A percentile compares a stretch with the other conserved stretches of the same genome.
Conservation (phyloP, 2,329 filamentous ascomycete species). For the Albophoma yamanashiensis region DNA sequence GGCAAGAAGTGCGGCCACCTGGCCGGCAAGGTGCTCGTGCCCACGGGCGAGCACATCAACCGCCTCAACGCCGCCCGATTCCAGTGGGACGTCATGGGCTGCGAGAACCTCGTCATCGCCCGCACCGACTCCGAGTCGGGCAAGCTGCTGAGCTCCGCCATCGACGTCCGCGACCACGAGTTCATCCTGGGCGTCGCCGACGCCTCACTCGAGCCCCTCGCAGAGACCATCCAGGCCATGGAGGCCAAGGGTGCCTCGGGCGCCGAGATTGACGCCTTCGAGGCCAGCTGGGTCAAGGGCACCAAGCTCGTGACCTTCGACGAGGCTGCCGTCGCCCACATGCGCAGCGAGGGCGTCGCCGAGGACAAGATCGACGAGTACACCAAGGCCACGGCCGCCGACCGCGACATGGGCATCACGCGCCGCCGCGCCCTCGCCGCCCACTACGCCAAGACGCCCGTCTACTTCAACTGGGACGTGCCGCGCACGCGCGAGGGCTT, state of each 20-base stretch:
- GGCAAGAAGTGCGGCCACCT: conserved; percentile 98
- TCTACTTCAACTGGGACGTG: conserved; percentile 84
- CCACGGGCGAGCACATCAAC: conserved; percentile 92
- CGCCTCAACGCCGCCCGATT: conserved; percentile 83
- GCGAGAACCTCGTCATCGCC: conserved; percentile 88
- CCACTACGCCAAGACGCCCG: conserved; percentile 52
- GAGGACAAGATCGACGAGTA: conserved; percentile 59
- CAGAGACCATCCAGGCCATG: conserved; percentile 85
- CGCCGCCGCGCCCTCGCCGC: conserved; percentile 65
- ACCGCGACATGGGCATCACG: conserved; percentile 68
- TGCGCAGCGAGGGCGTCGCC: conserved; percentile 53
- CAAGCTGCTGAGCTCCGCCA: conserved; percentile 76
- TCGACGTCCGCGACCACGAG: conserved; percentile 92
- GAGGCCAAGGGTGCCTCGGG: conserved; percentile 69
- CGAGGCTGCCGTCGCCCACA: conserved; percentile 72
- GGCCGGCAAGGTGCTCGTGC: conserved; percentile 91
- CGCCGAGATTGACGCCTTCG: conserved; percentile 73
- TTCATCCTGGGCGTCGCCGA: conserved; percentile 86
- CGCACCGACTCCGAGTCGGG: conserved; percentile 94
- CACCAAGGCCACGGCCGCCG: conserved; percentile 45
- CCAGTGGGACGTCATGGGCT: conserved; percentile 98
- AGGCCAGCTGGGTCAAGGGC: conserved; percentile 78
- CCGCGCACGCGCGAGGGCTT: conserved; percentile 88
- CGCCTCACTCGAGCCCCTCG: conserved; percentile 62
- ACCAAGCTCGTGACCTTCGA: conserved; percentile 85